phyloP scores from a whole-genome alignment of 2,329 filamentous ascomycete species.

The Nigrospora sphaerica region DNA sequence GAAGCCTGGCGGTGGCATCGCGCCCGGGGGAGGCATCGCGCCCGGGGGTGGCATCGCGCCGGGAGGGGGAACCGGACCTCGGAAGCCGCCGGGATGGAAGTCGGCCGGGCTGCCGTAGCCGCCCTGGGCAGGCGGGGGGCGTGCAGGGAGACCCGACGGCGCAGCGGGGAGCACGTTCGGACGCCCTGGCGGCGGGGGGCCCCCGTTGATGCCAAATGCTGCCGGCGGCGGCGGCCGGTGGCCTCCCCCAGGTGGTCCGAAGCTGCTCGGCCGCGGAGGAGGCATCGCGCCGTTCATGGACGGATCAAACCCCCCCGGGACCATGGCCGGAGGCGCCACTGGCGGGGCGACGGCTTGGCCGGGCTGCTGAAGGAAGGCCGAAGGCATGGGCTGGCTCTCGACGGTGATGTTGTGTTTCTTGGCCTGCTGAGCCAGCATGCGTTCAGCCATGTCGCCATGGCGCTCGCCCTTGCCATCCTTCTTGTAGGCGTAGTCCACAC shows the following conservation, averaged over 20 bases:
- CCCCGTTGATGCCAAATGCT: slow-evolving; percentile 31
- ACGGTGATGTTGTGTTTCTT: slow-evolving; percentile 91
- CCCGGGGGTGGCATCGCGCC: slow-evolving; percentile 18
- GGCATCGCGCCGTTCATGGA: slow-evolving; percentile 19
- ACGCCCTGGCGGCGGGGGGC: slow-evolving; percentile 22
- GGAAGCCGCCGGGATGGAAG: slow-evolving; percentile 38
- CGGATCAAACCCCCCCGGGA: slow-evolving; percentile 12
- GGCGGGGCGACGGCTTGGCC: slow-evolving; percentile 17
- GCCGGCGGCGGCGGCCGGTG: slow-evolving; percentile 21
- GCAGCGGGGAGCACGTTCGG: slow-evolving; percentile 45
- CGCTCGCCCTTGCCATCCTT: slow-evolving; percentile 97
- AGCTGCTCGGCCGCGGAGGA: slow-evolving; percentile 29
- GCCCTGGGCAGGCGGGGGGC: slow-evolving; percentile 62
- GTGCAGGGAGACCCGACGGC: slow-evolving; percentile 51
- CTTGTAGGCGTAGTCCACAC: slow-evolving; percentile 98
- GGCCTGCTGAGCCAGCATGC: slow-evolving; percentile 83
- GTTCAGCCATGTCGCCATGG: slow-evolving; percentile 89
- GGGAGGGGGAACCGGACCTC: slow-evolving; percentile 34
- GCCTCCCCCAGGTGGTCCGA: slow-evolving; percentile 15
- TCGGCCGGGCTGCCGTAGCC: slow-evolving; percentile 60
- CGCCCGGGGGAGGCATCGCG: slow-evolving; percentile 5
- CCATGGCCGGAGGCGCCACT: slow-evolving; percentile 17
- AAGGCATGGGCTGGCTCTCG: slow-evolving; percentile 67
- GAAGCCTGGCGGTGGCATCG: slow-evolving; percentile 37
- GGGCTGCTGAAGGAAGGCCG: slow-evolving; percentile 55